Evolutionary conservation across 495 filamentous ascomycete species (phyloP).

Genomic region (Penicillium atrosanguineum): DNA sequence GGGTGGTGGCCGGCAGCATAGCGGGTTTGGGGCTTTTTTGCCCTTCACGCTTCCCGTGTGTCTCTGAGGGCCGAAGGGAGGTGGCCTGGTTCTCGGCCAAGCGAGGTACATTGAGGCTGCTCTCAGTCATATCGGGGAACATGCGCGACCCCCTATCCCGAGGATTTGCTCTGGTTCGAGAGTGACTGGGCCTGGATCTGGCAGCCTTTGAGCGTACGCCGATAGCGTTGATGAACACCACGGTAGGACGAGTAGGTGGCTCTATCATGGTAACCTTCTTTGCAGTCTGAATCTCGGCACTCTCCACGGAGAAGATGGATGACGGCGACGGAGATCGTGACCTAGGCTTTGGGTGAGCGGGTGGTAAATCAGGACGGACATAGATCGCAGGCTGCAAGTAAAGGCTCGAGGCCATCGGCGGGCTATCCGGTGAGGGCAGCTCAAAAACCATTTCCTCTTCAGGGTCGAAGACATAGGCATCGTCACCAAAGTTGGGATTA

Average conservation of each 20-base stretch:
- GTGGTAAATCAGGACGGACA: conserved; percentile 26
- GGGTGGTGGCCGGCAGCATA: conserved; percentile 4
- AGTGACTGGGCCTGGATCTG: conserved; percentile 2
- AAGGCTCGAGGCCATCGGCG: conserved; percentile 33
- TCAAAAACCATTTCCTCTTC: conserved; percentile 42
- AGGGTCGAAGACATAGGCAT: conserved; percentile 35
- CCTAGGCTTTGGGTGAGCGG: conserved; percentile 5
- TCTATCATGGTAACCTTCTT: conserved; percentile 37
- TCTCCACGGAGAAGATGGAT: conserved; percentile 35
- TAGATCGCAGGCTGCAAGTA: conserved; percentile 37
- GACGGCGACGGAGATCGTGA: conserved; percentile 32
- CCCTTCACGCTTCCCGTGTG: conserved; percentile 3
- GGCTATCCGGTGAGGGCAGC: conserved; percentile 33
- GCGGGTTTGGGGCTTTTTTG: conserved; percentile 2
- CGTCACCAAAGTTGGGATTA: conserved; percentile 31
- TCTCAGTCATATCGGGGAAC: conserved; percentile 16
- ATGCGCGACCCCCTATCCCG: conserved; percentile 15
- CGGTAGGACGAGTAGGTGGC: conserved; percentile 32
- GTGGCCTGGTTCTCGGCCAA: conserved; percentile 8
- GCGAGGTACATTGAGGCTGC: conserved; percentile 8
- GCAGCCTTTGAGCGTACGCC: conserved; percentile 17
- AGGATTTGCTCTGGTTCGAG: conserved; percentile 19
- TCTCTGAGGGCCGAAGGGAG: neutral
- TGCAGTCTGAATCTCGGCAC: conserved; percentile 36
- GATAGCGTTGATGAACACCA: conserved; percentile 39